phyloP scores from a whole-genome alignment of 192 early-diverging fungal genomes.

The Phlyctochytrium arcticum region DNA sequence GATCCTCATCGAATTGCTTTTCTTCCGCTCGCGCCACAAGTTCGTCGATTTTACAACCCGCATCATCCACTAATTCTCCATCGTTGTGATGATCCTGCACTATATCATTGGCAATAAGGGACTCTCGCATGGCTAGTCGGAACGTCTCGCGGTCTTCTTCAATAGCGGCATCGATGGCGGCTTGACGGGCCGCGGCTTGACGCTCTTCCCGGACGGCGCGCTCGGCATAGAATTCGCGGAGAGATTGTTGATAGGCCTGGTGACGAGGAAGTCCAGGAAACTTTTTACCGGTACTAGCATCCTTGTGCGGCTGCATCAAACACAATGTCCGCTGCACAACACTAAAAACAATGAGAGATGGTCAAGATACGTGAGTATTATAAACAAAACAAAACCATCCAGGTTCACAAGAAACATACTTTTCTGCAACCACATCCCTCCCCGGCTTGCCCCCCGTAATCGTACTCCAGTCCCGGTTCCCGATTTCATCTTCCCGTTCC shows the following conservation, averaged over 20 bases:
- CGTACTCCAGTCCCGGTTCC: constrained; percentile 2
- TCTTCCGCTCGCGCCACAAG: too few relatives aligned
- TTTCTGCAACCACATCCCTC: constrained; percentile 73
- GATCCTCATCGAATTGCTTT: too few relatives aligned
- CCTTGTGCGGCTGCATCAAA: constrained; percentile 53
- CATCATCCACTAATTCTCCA: too few relatives aligned
- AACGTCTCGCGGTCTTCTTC: too few relatives aligned
- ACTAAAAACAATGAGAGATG: constrained; percentile 36
- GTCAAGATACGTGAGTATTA: background rate
- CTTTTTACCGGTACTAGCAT: constrained; percentile 27
- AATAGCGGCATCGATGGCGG: background rate
- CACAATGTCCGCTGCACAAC: constrained; percentile 83
- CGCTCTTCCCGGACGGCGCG: constrained; percentile 69
- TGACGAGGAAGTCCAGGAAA: constrained; percentile 66
- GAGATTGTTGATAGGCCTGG: constrained; percentile 75
- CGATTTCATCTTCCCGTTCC: constrained; percentile 54
- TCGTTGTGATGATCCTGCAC: too few relatives aligned
- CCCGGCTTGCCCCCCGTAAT: constrained; percentile 12
- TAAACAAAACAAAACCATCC: background rate
- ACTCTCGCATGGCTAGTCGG: too few relatives aligned
- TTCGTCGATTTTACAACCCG: too few relatives aligned
- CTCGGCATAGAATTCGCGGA: constrained; percentile 73
- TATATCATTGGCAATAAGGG: too few relatives aligned
- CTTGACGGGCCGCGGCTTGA: background rate
- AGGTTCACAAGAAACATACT: constrained; percentile 50